Conservation (phyloP, 2,329 filamentous ascomycete genomes). For the Exophiala bonariae region DNA sequence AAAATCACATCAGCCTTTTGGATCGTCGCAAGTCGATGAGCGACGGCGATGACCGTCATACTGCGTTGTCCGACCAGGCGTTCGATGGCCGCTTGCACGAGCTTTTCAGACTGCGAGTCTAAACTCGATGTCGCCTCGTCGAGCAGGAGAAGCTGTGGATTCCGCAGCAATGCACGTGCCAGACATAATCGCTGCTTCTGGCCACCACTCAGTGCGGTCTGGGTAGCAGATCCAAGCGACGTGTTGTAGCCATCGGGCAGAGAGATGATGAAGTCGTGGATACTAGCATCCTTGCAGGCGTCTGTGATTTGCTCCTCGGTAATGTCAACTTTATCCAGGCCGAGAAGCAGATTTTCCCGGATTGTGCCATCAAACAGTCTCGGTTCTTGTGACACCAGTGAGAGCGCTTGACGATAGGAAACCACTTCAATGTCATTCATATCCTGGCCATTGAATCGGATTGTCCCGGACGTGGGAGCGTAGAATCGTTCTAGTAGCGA, state of each 20-base stretch:
- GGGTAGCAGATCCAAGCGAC: conserved; percentile 49
- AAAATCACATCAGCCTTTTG: conserved; percentile 80
- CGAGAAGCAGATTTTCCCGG: conserved; percentile 49
- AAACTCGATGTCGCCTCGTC: conserved; percentile 63
- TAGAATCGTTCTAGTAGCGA: conserved; percentile 51
- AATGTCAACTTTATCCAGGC: conserved; percentile 35
- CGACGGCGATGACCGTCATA: conserved; percentile 70
- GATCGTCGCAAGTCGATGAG: conserved; percentile 74
- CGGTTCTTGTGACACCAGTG: conserved; percentile 45
- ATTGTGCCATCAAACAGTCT: conserved; percentile 47
- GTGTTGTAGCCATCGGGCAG: conserved; percentile 54
- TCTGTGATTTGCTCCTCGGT: conserved; percentile 44
- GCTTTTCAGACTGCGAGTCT: conserved; percentile 65
- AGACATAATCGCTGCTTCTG: conserved; percentile 59
- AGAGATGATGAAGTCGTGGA: conserved; percentile 53
- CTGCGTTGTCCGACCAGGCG: conserved; percentile 52
- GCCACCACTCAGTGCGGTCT: conserved; percentile 51
- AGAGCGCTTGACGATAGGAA: conserved; percentile 34
- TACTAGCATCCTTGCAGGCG: conserved; percentile 53
- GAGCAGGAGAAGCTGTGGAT: conserved; percentile 54
- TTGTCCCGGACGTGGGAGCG: conserved; percentile 39
- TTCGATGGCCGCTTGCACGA: conserved; percentile 70
- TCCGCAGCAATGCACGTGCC: conserved; percentile 54
- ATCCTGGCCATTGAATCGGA: conserved; percentile 37
- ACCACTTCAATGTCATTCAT: conserved; percentile 31